These are phyloP conservation scores for Coccomyxa subellipsoidea DNA, from an alignment of 163 green algal genomes.

Conservation along the genomic window DNA sequence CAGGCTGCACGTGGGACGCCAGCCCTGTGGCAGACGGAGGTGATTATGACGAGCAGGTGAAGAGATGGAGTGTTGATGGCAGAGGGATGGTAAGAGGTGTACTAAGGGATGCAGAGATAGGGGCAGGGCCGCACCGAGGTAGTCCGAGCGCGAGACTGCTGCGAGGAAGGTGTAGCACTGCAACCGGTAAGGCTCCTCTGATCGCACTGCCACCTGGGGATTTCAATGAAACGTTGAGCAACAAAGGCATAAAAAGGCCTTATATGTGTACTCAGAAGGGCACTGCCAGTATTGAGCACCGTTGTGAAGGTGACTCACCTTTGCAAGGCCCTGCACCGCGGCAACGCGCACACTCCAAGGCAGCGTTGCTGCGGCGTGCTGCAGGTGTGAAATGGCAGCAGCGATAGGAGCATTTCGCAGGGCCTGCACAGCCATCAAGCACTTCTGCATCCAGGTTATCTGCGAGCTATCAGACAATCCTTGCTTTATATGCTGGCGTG, in stretches of 20 bases:
- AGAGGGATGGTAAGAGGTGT: background rate
- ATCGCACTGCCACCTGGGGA: constrained; percentile 62
- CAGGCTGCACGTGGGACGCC: constrained; percentile 43
- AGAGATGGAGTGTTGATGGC: background rate
- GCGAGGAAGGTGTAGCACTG: constrained; percentile 69
- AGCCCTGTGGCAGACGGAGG: constrained; percentile 39
- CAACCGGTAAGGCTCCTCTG: constrained; percentile 76
- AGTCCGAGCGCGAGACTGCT: background rate
- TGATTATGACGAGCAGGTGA: background rate
- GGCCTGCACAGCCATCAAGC: constrained; percentile 4
- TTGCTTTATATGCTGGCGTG: no score
- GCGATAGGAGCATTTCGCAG: constrained; percentile 23
- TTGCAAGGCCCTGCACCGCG: constrained; percentile 27
- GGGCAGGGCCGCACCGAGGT: background rate
- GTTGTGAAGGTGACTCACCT: no score
- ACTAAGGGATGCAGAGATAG: background rate
- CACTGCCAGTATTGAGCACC: no score
- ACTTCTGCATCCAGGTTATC: no score
- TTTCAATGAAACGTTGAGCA: no score
- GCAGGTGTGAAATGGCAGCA: constrained; percentile 49
- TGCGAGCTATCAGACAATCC: no score
- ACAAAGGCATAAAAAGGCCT: no score
- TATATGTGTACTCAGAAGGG: no score
- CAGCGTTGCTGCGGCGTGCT: constrained; percentile 39
- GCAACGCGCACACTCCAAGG: constrained; percentile 50